Base-by-base conservation (phyloP, 2,329 filamentous ascomycete species). In the Didymellaceae sp. region DNA sequence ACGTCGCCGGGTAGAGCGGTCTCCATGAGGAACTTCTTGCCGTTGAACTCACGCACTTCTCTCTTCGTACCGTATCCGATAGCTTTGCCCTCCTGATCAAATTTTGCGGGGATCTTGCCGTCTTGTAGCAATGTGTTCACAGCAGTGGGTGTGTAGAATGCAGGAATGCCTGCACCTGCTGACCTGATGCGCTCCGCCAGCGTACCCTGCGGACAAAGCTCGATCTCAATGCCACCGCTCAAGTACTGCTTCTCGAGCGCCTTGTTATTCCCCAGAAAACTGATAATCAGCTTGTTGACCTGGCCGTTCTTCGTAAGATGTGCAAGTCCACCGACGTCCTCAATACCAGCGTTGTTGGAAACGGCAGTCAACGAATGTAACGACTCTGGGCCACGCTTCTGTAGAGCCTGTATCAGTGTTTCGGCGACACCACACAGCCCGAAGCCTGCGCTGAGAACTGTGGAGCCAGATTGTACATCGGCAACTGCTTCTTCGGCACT, bases 221-320 rank as follows among this genome's bases (percentile, higher is more conserved):
- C 89, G 54, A 92, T 84, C 3, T 86, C 85, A 58, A 91, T 86
- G 58, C 88, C 78, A 25, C 89, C 89, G 0, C 80, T 84, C 14
- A 92, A 73, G 61, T 91, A 92, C 65, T 87, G 86, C 65, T 84
- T 83, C 74, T 92, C 89, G 33, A 92, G 76, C 3, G 80, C 80
- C 72, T 91, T 92, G 74, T 93, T 93, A 58, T 87, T 86, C 5
- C 89, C 89, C 6, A 93, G 77, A 57, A 88, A 93, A 1, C 86
- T 90, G n/a, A 90, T 78, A 47, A 91, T 86, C 61, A 92, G 81
- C 57, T 88, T 85, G 59, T 83, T 80, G 25, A 93, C 78, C 64
- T 91, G 88, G 1, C 88, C 87, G 0, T 84, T 82, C 49, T 85
- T 81, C 0, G 87, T 86, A 22, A 93, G 80, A 4, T 83, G 80